phyloP scores from a whole-genome alignment of 345 rosid genomes.

The Viola odorata region DNA sequence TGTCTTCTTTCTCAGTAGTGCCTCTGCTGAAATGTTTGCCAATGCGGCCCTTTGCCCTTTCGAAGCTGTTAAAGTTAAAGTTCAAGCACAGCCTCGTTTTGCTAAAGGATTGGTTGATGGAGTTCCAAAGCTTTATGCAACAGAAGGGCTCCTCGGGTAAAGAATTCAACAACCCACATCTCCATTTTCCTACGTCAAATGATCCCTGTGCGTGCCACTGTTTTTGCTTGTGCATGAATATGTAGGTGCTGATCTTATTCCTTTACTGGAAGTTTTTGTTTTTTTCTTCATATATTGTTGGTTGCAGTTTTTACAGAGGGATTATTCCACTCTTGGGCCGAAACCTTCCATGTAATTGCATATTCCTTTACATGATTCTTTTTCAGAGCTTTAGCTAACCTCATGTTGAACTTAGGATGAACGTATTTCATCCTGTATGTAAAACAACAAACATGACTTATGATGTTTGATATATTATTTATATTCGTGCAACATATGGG shows the following conservation, averaged over 20 bases:
- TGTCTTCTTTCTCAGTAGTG: conserved; percentile 60
- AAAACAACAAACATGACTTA: neutral
- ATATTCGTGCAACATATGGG: neutral
- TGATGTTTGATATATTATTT: neutral
- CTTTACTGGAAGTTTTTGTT: neutral
- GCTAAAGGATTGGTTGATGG: conserved; percentile 60
- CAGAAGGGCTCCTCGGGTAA: conserved; percentile 54
- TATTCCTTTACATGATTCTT: neutral
- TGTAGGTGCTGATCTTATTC: too few relatives aligned
- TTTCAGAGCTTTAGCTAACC: neutral
- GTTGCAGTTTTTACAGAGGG: conserved; percentile 45
- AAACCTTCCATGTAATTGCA: conserved; percentile 44
- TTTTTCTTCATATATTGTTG: conserved; percentile 8
- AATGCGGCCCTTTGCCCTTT: conserved; percentile 58
- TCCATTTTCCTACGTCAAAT: neutral
- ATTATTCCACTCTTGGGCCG: conserved; percentile 43
- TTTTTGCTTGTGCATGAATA: neutral
- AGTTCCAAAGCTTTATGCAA: conserved; percentile 43
- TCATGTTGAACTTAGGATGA: neutral
- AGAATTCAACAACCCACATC: neutral
- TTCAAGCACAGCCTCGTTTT: conserved; percentile 54
- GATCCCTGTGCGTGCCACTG: neutral
- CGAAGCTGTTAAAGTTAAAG: conserved; percentile 54
- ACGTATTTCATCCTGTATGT: neutral
- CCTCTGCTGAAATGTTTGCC: conserved; percentile 57